Evolutionary conservation across 306 rosid genomes (phyloP).

Genomic region (Ceratonia siliqua): DNA sequence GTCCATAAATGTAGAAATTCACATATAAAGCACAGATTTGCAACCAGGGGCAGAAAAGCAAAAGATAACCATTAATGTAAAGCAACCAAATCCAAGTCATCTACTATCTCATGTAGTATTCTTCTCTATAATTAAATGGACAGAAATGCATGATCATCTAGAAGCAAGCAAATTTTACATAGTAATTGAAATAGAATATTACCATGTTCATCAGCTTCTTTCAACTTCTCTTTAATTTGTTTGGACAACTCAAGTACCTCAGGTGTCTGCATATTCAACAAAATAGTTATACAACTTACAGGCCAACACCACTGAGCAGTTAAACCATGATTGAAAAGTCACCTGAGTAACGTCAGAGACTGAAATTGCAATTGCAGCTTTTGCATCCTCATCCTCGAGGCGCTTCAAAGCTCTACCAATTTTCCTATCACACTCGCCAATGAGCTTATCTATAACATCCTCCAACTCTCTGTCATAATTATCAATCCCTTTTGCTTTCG

Average conservation of each 20-base stretch:
- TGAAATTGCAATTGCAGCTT: slow-evolving; percentile 97
- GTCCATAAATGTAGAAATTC: not conserved
- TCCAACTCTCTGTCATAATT: slow-evolving; percentile 94
- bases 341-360: slow-evolving; percentile 97
- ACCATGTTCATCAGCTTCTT: slow-evolving; percentile 93
- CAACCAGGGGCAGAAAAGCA: not conserved
- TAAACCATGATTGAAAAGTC: not conserved
- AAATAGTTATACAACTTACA: not conserved
- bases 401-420: slow-evolving; percentile 92
- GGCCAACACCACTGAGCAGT: not conserved
- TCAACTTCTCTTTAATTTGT: slow-evolving; percentile 81
- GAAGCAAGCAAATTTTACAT: not conserved
- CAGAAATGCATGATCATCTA: not conserved
- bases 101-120: not conserved
- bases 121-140: not conserved
- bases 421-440: slow-evolving; percentile 94
- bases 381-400: slow-evolving; percentile 97
- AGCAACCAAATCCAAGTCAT: not conserved
- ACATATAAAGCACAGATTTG: not conserved
- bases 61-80: not conserved
- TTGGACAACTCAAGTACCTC: slow-evolving; percentile 81
- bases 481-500: slow-evolving; percentile 66
- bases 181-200: slow-evolving; percentile 27
- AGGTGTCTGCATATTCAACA: slow-evolving; percentile 63
- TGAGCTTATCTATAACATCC: slow-evolving; percentile 92